These are phyloP conservation scores for Stenogyne calaminthoides DNA, from an alignment of 305 asterid species.

Conservation along the genomic window DNA sequence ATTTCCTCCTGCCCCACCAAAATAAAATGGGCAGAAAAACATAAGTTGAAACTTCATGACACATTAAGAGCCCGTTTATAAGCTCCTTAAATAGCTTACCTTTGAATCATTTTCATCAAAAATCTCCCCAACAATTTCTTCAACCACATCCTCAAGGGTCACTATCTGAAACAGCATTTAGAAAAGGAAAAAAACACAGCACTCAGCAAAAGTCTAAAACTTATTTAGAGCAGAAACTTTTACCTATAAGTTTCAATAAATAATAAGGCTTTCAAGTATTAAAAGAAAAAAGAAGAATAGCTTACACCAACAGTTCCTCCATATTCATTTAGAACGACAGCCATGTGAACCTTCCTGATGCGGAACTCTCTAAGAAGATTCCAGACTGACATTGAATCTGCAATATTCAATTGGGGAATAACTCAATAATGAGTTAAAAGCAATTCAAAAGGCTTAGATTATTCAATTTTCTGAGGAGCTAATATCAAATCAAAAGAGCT, in stretches of 20 bases:
- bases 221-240: slow-evolving; percentile 24
- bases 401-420: slow-evolving; percentile 32
- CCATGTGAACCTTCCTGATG: slow-evolving; percentile 99
- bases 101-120: slow-evolving; percentile 98
- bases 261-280: slow-evolving; percentile 12
- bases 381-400: slow-evolving; percentile 99
- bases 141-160: slow-evolving; percentile 99
- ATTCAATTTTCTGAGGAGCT: slow-evolving; percentile 16
- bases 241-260: not conserved
- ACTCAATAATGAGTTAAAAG: slow-evolving; percentile 1
- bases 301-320: slow-evolving; percentile 99
- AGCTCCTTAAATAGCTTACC: slow-evolving; percentile 39
- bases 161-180: slow-evolving; percentile 66
- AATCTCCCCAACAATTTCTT: slow-evolving; percentile 99
- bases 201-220: slow-evolving; percentile 21
- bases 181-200: slow-evolving; percentile 10
- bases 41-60: slow-evolving; percentile 6
- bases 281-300: slow-evolving; percentile 20
- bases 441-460: not conserved
- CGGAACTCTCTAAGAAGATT: slow-evolving; percentile 99
- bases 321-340: slow-evolving; percentile 97
- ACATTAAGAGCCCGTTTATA: not conserved
- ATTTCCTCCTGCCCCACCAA: slow-evolving; percentile 85
- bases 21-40: slow-evolving; percentile 23
- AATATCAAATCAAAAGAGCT: slow-evolving; percentile 17